Conservation (phyloP, 2,329 filamentous ascomycete genomes). For the Dactylellina parvicollis region DNA sequence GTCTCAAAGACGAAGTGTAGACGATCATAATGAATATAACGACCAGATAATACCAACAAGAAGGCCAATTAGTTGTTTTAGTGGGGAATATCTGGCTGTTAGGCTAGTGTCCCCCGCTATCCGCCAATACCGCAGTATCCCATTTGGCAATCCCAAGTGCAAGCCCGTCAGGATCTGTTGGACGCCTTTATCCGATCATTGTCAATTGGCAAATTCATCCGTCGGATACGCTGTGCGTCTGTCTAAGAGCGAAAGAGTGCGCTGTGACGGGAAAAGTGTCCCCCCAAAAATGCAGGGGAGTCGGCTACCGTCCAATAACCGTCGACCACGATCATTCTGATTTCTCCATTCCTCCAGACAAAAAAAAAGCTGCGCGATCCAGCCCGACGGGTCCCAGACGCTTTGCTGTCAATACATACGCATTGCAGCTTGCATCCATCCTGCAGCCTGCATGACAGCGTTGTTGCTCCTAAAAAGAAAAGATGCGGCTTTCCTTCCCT, state of each 20-base stretch:
- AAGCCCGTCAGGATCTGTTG: neutral
- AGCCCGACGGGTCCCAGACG: constrained; percentile 50
- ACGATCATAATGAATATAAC: too few species aligned
- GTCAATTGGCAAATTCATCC: constrained; percentile 1
- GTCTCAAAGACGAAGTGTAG: too few species aligned
- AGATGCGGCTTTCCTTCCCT: constrained; percentile 11
- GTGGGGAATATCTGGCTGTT: neutral
- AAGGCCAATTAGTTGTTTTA: neutral
- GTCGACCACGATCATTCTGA: constrained; percentile 54
- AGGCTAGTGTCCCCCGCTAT: too few species aligned
- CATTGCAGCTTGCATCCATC: constrained; percentile 52
- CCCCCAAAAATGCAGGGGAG: constrained; percentile 38
- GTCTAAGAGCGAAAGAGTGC: neutral
- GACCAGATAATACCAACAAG: too few species aligned
- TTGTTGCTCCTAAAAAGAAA: constrained; percentile 23
- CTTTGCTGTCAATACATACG: constrained; percentile 55
- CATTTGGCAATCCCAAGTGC: neutral
- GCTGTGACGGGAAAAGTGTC: constrained; percentile 1
- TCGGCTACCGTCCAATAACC: constrained; percentile 48
- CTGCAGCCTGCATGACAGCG: constrained; percentile 33
- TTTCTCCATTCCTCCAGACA: constrained; percentile 43
- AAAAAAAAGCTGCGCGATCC: constrained; percentile 38
- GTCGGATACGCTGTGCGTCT: constrained; percentile 4
- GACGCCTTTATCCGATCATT: constrained; percentile 3
- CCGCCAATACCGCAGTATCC: too few species aligned